Evolutionary conservation across 768 basidiomycete species (phyloP), one percentile per base, ranked within the genome.

Genomic region (Leccinum fibrillosum): DNA sequence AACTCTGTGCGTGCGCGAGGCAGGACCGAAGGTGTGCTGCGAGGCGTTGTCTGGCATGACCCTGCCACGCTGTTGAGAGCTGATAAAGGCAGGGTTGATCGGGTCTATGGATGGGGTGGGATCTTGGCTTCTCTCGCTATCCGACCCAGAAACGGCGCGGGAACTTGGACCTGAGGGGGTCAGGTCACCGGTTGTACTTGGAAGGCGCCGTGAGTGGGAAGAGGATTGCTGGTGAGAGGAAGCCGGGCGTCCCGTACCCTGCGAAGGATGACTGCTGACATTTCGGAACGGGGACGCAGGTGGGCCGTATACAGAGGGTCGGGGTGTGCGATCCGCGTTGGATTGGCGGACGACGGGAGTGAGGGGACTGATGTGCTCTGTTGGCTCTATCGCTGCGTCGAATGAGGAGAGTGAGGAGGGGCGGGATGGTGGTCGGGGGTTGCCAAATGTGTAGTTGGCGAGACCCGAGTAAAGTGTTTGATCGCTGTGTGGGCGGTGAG

Each of bases 1-100:
- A 34, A 58, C 58, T 52, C 66, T 61, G 58, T 65, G 64, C 35
- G 59, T 37, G 56, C 68, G 62, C 47, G 77, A 77, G 11, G 78
- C 78, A 52, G 68, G 72, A 55, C 79, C 84, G 56, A 82, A 82
- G 1, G 81, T 82, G 62, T 80, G 75, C 57, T 74, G 76, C 13
- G 81, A 84, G 28, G 76, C 75, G 8, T 76, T 72, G 66, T 84
- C 81, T 7, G 74, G 52, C 53, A 69, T 56, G 64, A 73, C 57
- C 32, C 56, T 63, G 60, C 52, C 62, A 72, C 56, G 69, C 52
- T 44, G 72, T 49, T 42, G 72, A 53, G 60, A 30, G 42, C 47
- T 54, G 49, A 35, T 59, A 54, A 50, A 57, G 51, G 65, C 62
- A 60, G 58, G 61, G 65, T 56, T 64, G 68, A 61, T 56, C 59